Evolutionary conservation across 371 early-diverging fungal genomes (phyloP).

Genomic region (Mucor plumbeus): DNA sequence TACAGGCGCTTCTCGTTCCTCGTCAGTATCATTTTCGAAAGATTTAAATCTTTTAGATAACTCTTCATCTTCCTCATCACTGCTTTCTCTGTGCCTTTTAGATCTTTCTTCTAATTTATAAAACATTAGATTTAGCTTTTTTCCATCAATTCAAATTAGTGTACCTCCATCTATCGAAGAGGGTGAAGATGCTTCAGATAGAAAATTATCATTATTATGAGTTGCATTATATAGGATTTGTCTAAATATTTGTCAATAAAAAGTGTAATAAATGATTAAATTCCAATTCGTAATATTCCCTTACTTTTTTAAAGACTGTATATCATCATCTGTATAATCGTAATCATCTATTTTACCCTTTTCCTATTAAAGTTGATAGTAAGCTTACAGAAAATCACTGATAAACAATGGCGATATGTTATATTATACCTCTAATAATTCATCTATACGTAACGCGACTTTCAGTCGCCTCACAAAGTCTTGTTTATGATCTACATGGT

Average conservation of each 20-base stretch:
- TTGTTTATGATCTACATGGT: conserved; percentile 49
- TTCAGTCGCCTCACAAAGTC: conserved; percentile 51
- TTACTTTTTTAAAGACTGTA: conserved; percentile 55
- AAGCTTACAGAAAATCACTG: not conserved
- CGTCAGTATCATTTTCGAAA: conserved; percentile 2
- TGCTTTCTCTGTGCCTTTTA: conserved; percentile 26
- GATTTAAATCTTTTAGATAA: conserved; percentile 19
- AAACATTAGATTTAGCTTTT: not conserved
- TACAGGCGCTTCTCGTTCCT: not conserved
- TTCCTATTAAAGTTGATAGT: conserved; percentile 30
- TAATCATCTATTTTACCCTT: conserved; percentile 55
- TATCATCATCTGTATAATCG: conserved; percentile 53
- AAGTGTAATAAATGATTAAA: not conserved
- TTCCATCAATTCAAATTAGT: no score
- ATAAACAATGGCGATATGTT: not conserved
- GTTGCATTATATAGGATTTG: conserved; percentile 33
- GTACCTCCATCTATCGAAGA: conserved; percentile 23
- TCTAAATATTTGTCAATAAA: not conserved
- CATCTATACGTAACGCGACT: conserved; percentile 53
- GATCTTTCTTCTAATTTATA: not conserved
- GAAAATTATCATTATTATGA: conserved; percentile 13
- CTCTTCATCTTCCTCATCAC: conserved; percentile 33
- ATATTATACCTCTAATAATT: conserved; percentile 48
- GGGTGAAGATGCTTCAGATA: conserved; percentile 29
- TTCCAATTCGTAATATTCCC: not conserved